These are phyloP conservation scores for Aspergillus aculeatinus DNA, from an alignment of 2,329 filamentous ascomycete genomes.

Conservation along the genomic window DNA sequence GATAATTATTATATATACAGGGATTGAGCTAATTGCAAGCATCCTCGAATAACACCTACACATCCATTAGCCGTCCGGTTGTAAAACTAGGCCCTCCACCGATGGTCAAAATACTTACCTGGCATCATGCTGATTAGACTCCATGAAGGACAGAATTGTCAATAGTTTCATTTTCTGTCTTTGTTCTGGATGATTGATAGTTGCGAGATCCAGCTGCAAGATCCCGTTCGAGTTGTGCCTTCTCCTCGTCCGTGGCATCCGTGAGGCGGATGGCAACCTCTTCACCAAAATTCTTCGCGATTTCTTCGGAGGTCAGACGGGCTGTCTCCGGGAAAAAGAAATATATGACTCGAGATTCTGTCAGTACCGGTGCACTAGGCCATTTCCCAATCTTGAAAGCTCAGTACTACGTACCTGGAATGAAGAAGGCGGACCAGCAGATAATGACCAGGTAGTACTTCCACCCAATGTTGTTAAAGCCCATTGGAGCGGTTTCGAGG, in stretches of 20 bases:
- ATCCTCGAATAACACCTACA: too few relatives aligned
- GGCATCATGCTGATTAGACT: not conserved
- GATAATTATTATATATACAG: too few relatives aligned
- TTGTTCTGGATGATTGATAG: not conserved
- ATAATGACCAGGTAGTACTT: conserved; percentile 54
- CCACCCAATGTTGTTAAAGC: conserved; percentile 49
- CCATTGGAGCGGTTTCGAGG: conserved; percentile 48
- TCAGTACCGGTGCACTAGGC: conserved; percentile 5
- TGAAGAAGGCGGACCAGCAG: conserved; percentile 44
- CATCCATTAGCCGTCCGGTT: too few relatives aligned
- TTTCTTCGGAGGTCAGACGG: conserved; percentile 47
- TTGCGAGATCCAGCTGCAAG: not conserved
- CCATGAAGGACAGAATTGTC: not conserved
- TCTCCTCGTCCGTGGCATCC: conserved; percentile 44
- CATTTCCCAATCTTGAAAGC: not conserved
- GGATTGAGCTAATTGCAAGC: too few relatives aligned
- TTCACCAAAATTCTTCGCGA: conserved; percentile 50
- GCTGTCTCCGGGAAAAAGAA: conserved; percentile 48
- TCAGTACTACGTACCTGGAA: conserved; percentile 31
- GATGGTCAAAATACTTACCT: not conserved
- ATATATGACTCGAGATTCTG: conserved; percentile 37
- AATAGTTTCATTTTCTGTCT: not conserved
- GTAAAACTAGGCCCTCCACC: too few relatives aligned
- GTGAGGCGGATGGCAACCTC: conserved; percentile 51
- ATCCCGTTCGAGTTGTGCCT: conserved; percentile 18